Percentiles rank a stretch among this genome's conserved stretches.
These are phyloP conservation scores for Lenwebbia sp. DNA, from an alignment of 345 rosid genomes.

Conservation along the genomic window DNA sequence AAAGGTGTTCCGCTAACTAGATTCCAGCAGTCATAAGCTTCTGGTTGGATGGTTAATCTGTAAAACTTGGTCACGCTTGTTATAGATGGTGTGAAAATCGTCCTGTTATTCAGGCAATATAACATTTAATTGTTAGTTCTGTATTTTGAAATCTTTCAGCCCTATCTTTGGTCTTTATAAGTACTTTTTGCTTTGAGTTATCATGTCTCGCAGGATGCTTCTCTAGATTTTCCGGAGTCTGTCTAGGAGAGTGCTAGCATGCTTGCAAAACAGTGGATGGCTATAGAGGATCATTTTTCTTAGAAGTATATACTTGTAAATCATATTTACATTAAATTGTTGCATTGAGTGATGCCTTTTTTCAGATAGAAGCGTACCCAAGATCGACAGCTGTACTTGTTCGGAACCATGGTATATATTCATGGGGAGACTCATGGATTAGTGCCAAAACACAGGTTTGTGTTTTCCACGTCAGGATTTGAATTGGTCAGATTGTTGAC, in stretches of 20 bases:
- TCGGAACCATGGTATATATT: conserved; percentile 84
- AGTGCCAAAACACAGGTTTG: conserved; percentile 95
- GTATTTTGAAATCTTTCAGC: not conserved
- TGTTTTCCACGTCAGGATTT: not conserved
- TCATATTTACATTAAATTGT: not conserved
- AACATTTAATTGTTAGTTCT: not conserved
- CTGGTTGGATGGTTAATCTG: not conserved
- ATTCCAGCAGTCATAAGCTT: not conserved
- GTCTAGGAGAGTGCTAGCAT: not conserved
- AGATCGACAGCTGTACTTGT: conserved; percentile 93
- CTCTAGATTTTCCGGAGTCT: not conserved
- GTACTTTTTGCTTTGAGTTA: not conserved
- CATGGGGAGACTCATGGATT: conserved; percentile 99
- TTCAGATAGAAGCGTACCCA: conserved; percentile 81
- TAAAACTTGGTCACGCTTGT: not conserved
- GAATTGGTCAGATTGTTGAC: not conserved
- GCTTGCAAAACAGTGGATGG: not conserved
- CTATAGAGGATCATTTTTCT: not conserved
- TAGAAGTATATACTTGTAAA: not conserved
- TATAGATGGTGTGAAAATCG: not conserved
- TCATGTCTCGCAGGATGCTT: not conserved
- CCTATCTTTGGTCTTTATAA: not conserved
- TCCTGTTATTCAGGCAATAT: not conserved
- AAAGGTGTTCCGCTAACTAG: not conserved
- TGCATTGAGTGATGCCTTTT: not conserved